Percentiles rank a stretch among this genome's conserved stretches.
phyloP scores from a whole-genome alignment of 495 filamentous ascomycete genomes.

The Penicillium steckii region DNA sequence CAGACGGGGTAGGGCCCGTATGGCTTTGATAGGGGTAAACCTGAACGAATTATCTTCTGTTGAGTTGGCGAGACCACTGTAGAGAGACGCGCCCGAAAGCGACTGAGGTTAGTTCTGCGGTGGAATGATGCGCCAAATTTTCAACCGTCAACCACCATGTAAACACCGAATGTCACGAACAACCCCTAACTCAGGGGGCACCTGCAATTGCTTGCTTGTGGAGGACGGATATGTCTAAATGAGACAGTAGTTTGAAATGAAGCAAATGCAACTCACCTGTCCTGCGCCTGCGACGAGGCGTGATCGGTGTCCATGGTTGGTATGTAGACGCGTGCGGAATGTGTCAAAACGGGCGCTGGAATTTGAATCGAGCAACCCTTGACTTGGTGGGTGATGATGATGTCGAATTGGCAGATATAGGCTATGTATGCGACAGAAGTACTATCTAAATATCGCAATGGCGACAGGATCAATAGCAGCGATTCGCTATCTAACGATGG shows the following conservation, averaged over 20 bases:
- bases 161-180: background rate
- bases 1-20: slow-evolving; percentile 39
- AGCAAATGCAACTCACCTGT: slow-evolving; percentile 16
- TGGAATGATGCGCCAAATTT: background rate
- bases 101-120: slow-evolving; percentile 13
- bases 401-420: background rate
- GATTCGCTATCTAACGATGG: background rate
- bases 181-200: slow-evolving; percentile 8
- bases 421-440: too few species aligned
- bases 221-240: background rate
- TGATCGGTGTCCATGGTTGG: slow-evolving; percentile 23
- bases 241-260: background rate
- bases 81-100: slow-evolving; percentile 1
- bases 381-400: background rate
- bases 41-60: slow-evolving; percentile 29
- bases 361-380: background rate
- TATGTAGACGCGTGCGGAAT: slow-evolving; percentile 28
- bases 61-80: slow-evolving; percentile 13
- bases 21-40: slow-evolving; percentile 37
- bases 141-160: background rate
- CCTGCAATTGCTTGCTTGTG: background rate
- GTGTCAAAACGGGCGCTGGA: slow-evolving; percentile 22
- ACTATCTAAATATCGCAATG: background rate
- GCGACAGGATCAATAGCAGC: background rate
- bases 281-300: slow-evolving; percentile 18